Conservation (phyloP, 2,329 filamentous ascomycete genomes). For the Ophiosphaerella narmari region DNA sequence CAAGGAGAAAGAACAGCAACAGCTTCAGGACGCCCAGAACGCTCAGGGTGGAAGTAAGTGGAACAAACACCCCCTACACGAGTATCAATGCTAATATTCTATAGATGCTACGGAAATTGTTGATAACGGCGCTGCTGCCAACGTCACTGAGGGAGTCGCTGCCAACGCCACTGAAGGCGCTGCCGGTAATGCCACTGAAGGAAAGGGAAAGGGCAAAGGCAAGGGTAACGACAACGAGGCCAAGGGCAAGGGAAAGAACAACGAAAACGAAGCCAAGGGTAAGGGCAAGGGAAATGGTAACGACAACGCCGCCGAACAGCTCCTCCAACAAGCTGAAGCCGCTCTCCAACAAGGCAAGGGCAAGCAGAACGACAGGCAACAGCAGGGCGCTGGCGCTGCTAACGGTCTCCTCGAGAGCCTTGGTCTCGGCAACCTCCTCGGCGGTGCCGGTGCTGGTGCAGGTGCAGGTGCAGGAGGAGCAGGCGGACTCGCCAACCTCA, state of each 20-base stretch:
- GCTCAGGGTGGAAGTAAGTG: conserved; percentile 17
- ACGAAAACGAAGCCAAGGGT: conserved; percentile 3
- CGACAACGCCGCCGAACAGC: background rate
- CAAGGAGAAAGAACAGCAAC: background rate
- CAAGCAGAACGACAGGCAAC: conserved; percentile 7
- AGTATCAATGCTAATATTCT: background rate
- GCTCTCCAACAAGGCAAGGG: conserved; percentile 1
- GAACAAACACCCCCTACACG: background rate
- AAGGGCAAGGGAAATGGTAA: conserved; percentile 4
- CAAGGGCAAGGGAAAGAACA: conserved; percentile 11
- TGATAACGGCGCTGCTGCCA: conserved; percentile 6
- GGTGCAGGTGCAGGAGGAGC: background rate
- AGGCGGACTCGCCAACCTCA: background rate
- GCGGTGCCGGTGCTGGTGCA: background rate
- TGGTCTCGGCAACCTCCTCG: conserved; percentile 8
- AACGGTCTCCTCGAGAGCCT: conserved; percentile 4
- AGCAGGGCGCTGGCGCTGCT: conserved; percentile 8
- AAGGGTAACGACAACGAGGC: conserved; percentile 10
- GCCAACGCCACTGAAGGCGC: conserved; percentile 10
- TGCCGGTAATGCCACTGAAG: conserved; percentile 13
- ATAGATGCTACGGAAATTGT: conserved; percentile 3
- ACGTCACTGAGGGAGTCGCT: conserved; percentile 9
- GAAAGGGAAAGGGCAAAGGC: conserved; percentile 13
- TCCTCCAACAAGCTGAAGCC: conserved; percentile 8
- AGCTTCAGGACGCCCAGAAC: conserved; percentile 4